These are phyloP conservation scores for Collybia sordida DNA, from an alignment of 768 basidiomycete species.

Conservation along the genomic window DNA sequence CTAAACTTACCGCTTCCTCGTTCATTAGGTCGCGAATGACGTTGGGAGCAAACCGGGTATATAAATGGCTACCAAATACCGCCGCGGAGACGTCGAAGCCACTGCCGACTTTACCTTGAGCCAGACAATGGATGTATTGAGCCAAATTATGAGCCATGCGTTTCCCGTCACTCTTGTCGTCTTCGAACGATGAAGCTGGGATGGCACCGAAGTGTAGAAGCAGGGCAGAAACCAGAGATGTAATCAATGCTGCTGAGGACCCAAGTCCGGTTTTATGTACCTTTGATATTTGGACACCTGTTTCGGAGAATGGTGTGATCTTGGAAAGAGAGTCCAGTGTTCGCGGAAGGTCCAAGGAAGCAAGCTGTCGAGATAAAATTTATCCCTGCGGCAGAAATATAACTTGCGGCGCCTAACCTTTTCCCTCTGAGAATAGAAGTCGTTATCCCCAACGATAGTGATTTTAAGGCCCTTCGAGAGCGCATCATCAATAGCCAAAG, in stretches of 20 bases:
- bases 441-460: constrained; percentile 89
- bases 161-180: constrained; percentile 44
- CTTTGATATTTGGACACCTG: constrained; percentile 64
- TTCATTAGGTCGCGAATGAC: constrained; percentile 69
- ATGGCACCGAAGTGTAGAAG: constrained; percentile 75
- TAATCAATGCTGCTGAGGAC: constrained; percentile 95
- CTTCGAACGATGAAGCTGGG: constrained; percentile 44
- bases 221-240: constrained; percentile 86
- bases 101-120: constrained; percentile 97
- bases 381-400: not conserved
- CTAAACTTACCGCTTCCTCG: constrained; percentile 42
- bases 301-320: constrained; percentile 75
- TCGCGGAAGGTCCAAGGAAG: constrained; percentile 56
- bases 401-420: constrained; percentile 49
- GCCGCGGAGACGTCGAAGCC: constrained; percentile 97
- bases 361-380: constrained; percentile 47
- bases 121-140: constrained; percentile 93
- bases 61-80: constrained; percentile 92
- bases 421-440: constrained; percentile 94
- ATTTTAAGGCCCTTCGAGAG: constrained; percentile 67
- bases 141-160: constrained; percentile 86
- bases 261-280: constrained; percentile 99
- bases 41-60: constrained; percentile 80
- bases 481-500: constrained; percentile 35
- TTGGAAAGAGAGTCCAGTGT: constrained; percentile 61